phyloP scores from a whole-genome alignment of 2,329 filamentous ascomycete species.

The Elsinoe necatrix region DNA sequence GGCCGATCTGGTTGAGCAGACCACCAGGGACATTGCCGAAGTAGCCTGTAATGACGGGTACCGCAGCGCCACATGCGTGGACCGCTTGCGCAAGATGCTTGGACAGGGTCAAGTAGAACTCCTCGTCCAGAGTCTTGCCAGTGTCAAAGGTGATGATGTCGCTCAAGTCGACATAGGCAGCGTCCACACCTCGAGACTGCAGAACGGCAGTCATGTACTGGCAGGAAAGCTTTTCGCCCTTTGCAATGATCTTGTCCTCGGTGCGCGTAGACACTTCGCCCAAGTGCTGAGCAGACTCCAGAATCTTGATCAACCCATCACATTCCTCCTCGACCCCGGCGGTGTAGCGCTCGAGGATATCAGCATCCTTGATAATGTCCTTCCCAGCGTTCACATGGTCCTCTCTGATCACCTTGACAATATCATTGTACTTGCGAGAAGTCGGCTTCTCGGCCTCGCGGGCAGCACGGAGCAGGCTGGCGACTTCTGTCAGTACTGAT shows the following conservation, averaged over 20 bases:
- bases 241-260: conserved; percentile 72
- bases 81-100: conserved; percentile 36
- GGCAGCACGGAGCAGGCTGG: conserved; percentile 39
- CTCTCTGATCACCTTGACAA: conserved; percentile 71
- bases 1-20: conserved; percentile 81
- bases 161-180: conserved; percentile 83
- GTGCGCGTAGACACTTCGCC: conserved; percentile 44
- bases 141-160: conserved; percentile 61
- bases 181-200: conserved; percentile 69
- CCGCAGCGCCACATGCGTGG: conserved; percentile 35
- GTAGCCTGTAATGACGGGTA: conserved; percentile 65
- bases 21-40: conserved; percentile 91
- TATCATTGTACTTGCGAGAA: conserved; percentile 53
- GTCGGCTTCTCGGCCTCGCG: conserved; percentile 37
- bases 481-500: not conserved
- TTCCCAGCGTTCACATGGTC: conserved; percentile 73
- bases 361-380: conserved; percentile 33
- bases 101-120: conserved; percentile 40
- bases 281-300: conserved; percentile 53
- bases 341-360: conserved; percentile 47
- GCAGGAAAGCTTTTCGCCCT: conserved; percentile 93
- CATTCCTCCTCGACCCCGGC: conserved; percentile 70
- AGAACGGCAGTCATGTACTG: conserved; percentile 80
- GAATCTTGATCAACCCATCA: conserved; percentile 65
- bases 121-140: conserved; percentile 37